A percentile compares a stretch with the other conserved stretches of the same genome.
These are phyloP conservation scores for Cystofilobasidium macerans DNA, from an alignment of 768 basidiomycete genomes.

Conservation along the genomic window DNA sequence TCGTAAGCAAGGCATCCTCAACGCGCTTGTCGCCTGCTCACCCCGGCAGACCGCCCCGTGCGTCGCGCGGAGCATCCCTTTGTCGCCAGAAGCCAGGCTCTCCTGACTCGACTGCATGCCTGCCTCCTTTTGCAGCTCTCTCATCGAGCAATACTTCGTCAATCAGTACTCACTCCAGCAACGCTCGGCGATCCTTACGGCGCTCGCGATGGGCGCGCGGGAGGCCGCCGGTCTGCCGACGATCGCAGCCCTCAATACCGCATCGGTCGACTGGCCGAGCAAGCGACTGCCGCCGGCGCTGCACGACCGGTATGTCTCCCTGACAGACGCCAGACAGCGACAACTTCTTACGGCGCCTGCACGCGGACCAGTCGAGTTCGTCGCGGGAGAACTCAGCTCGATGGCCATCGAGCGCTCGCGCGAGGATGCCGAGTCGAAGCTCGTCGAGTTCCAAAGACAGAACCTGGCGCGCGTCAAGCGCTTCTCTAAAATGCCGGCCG, in stretches of 20 bases:
- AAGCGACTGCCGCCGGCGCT: conserved; percentile 61
- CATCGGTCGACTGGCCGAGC: conserved; percentile 57
- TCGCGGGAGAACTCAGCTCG: conserved; percentile 44
- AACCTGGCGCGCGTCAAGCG: conserved; percentile 56
- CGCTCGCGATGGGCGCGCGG: conserved; percentile 71
- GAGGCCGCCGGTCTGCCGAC: conserved; percentile 56
- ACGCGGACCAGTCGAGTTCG: conserved; percentile 5
- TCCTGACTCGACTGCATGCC: background rate
- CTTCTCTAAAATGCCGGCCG: background rate
- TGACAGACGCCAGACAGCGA: background rate
- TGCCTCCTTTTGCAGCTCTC: conserved; percentile 44
- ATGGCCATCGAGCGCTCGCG: conserved; percentile 54
- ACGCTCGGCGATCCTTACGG: conserved; percentile 71
- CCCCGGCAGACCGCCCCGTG: conserved; percentile 73
- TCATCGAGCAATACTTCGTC: conserved; percentile 88
- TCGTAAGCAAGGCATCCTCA: conserved; percentile 63
- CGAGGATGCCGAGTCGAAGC: conserved; percentile 47
- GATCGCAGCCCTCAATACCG: background rate
- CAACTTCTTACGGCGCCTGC: background rate
- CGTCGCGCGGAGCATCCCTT: no score
- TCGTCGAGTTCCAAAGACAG: conserved; percentile 59
- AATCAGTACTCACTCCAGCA: conserved; percentile 83
- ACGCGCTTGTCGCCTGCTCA: conserved; percentile 66
- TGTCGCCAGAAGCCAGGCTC: background rate
- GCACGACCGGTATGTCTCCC: conserved; percentile 56